Conservation (phyloP, 768 basidiomycete species). For the Lanmaoa rubissima region DNA sequence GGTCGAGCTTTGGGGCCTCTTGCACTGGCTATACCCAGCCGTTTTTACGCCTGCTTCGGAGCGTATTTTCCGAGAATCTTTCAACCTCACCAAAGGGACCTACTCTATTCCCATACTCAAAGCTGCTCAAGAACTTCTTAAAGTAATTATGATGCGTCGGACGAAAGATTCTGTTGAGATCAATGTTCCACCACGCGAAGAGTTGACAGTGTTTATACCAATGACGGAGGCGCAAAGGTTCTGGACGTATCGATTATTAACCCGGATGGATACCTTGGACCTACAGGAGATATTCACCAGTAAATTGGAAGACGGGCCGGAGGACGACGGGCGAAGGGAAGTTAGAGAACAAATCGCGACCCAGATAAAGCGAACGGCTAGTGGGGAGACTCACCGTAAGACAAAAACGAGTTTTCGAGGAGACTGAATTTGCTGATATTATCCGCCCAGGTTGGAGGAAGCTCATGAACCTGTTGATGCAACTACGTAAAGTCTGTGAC, state of each 20-base stretch:
- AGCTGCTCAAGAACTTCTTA: conserved; percentile 47
- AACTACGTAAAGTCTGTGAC: conserved; percentile 68
- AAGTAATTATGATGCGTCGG: conserved; percentile 56
- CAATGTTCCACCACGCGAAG: conserved; percentile 55
- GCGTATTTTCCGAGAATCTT: conserved; percentile 48
- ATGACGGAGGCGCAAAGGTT: conserved; percentile 59
- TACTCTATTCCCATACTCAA: conserved; percentile 51
- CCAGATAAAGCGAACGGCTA: conserved; percentile 36
- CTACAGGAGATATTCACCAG: conserved; percentile 47
- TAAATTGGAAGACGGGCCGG: conserved; percentile 26
- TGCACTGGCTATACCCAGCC: conserved; percentile 55
- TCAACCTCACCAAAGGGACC: conserved; percentile 50
- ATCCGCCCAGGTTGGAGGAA: conserved; percentile 47
- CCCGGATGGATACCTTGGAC: conserved; percentile 48
- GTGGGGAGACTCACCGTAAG: conserved; percentile 33
- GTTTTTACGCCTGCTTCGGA: conserved; percentile 51
- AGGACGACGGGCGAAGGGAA: conserved; percentile 39
- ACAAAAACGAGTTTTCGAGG: neutral
- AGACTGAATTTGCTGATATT: neutral
- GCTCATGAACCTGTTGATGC: conserved; percentile 69
- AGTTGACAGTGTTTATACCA: conserved; percentile 55
- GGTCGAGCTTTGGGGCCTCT: conserved; percentile 53
- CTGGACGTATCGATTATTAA: conserved; percentile 58
- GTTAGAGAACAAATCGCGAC: conserved; percentile 39
- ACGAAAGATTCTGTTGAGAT: conserved; percentile 53